A percentile compares a stretch with the other conserved stretches of the same genome.
These are phyloP conservation scores for Suhomyces emberorum DNA, from an alignment of 805 yeast genomes.

Conservation along the genomic window DNA sequence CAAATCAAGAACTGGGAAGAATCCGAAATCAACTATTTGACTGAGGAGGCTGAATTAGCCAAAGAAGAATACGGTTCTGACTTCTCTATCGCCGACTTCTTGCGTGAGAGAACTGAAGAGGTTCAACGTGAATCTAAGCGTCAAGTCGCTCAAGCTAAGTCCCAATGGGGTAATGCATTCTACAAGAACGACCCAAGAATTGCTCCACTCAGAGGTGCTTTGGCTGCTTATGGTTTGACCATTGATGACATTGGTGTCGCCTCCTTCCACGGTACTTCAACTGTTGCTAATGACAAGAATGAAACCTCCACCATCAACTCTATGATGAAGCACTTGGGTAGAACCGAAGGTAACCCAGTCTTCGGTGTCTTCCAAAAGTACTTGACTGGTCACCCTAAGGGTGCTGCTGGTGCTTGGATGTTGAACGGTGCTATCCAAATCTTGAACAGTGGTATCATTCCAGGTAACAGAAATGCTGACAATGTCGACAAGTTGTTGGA, in stretches of 20 bases:
- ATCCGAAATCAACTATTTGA: slow-evolving; percentile 65
- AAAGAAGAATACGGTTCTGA: slow-evolving; percentile 51
- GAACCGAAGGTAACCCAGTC: slow-evolving; percentile 97
- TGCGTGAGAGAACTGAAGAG: slow-evolving; percentile 83
- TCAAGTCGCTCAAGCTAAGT: slow-evolving; percentile 85
- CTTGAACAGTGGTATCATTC: slow-evolving; percentile 87
- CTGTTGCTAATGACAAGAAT: slow-evolving; percentile 97
- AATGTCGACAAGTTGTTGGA: slow-evolving; percentile 83
- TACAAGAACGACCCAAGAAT: slow-evolving; percentile 87
- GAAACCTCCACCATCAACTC: slow-evolving; percentile 87
- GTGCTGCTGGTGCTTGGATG: slow-evolving; percentile 99
- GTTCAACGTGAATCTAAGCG: slow-evolving; percentile 78
- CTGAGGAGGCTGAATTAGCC: slow-evolving; percentile 63
- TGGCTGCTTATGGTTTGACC: slow-evolving; percentile 89
- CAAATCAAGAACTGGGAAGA: slow-evolving; percentile 87
- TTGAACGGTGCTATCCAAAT: slow-evolving; percentile 96
- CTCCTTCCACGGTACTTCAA: slow-evolving; percentile 99
- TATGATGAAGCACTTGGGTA: slow-evolving; percentile 94
- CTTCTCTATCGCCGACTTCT: slow-evolving; percentile 46
- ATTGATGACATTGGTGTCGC: slow-evolving; percentile 95
- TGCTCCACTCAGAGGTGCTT: slow-evolving; percentile 95
- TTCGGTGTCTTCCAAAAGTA: slow-evolving; percentile 98
- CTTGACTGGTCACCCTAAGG: slow-evolving; percentile 99
- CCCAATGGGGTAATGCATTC: slow-evolving; percentile 95
- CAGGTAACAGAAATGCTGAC: slow-evolving; percentile 99